Percentiles rank a stretch among this genome's conserved stretches.
phyloP scores from a whole-genome alignment of 495 filamentous ascomycete genomes.

The Penicillium ochrochloron region DNA sequence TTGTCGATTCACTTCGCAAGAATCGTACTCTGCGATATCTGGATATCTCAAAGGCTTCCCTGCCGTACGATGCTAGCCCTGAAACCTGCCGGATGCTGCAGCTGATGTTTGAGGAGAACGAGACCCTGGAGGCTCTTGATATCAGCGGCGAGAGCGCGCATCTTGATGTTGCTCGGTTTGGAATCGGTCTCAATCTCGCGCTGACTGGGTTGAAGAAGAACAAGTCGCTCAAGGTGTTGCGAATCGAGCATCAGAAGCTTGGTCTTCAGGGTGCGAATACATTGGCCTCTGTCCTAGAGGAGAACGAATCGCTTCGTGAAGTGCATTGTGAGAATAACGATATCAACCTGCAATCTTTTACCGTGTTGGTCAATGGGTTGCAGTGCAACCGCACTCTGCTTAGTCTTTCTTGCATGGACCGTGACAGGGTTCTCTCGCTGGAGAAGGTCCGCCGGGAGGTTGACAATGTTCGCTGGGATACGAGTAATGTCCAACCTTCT shows the following conservation, averaged over 20 bases:
- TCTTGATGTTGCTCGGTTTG: constrained; percentile 83
- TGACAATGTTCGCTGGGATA: constrained; percentile 54
- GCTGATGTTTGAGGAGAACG: constrained; percentile 77
- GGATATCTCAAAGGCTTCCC: constrained; percentile 87
- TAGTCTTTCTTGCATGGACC: constrained; percentile 68
- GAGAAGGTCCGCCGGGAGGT: constrained; percentile 65
- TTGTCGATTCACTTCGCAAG: constrained; percentile 70
- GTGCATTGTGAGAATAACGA: constrained; percentile 80
- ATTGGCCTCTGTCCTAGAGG: constrained; percentile 74
- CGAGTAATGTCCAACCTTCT: constrained; percentile 33
- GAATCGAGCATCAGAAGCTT: constrained; percentile 69
- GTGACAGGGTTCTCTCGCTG: constrained; percentile 64
- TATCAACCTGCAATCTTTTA: constrained; percentile 77
- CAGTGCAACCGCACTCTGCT: constrained; percentile 68
- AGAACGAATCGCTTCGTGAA: constrained; percentile 66
- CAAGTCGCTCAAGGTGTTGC: constrained; percentile 71
- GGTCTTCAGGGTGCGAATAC: constrained; percentile 76
- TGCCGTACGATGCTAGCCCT: constrained; percentile 75
- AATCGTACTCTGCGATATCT: constrained; percentile 77
- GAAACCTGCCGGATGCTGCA: constrained; percentile 77
- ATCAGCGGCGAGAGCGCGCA: constrained; percentile 89
- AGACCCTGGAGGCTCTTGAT: constrained; percentile 76
- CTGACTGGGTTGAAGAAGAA: constrained; percentile 79
- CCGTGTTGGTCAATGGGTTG: constrained; percentile 73
- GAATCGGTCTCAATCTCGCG: constrained; percentile 78